phyloP scores from a whole-genome alignment of 805 yeast species.

The Wickerhamiella vanderwaltii region DNA sequence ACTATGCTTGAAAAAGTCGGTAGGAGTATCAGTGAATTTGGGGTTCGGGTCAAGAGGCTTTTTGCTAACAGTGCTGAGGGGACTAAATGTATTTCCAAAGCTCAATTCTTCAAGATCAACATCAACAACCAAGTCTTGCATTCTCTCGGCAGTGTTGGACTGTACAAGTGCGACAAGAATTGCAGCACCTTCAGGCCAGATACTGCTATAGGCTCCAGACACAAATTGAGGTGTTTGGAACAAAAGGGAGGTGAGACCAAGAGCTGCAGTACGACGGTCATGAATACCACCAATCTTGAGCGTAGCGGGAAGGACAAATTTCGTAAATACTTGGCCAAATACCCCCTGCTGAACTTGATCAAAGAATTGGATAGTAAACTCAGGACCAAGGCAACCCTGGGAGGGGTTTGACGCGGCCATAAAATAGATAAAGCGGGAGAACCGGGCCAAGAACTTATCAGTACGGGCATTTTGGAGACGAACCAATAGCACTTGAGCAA shows the following conservation, averaged over 20 bases:
- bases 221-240: constrained; percentile 29
- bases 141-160: constrained; percentile 31
- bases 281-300: constrained; percentile 30
- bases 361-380: constrained; percentile 44
- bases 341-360: constrained; percentile 29
- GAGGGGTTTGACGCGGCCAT: constrained; percentile 33
- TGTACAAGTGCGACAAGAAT: constrained; percentile 34
- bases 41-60: constrained; percentile 63
- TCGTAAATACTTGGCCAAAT: constrained; percentile 26
- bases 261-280: constrained; percentile 37
- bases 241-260: constrained; percentile 38
- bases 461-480: constrained; percentile 73
- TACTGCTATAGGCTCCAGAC: constrained; percentile 33
- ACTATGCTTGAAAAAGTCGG: constrained; percentile 6
- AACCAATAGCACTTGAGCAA: constrained; percentile 64
- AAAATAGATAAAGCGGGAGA: constrained; percentile 50
- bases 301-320: constrained; percentile 27
- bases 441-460: constrained; percentile 62
- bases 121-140: constrained; percentile 28
- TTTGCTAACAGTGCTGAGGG: constrained; percentile 48
- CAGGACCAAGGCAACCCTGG: constrained; percentile 32
- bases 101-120: constrained; percentile 58
- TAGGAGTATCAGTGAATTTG: constrained; percentile 16
- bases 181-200: constrained; percentile 35
- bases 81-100: constrained; percentile 79